These are phyloP conservation scores for Aspergillus intermedius DNA, from an alignment of 2,329 filamentous ascomycete genomes.

Conservation along the genomic window DNA sequence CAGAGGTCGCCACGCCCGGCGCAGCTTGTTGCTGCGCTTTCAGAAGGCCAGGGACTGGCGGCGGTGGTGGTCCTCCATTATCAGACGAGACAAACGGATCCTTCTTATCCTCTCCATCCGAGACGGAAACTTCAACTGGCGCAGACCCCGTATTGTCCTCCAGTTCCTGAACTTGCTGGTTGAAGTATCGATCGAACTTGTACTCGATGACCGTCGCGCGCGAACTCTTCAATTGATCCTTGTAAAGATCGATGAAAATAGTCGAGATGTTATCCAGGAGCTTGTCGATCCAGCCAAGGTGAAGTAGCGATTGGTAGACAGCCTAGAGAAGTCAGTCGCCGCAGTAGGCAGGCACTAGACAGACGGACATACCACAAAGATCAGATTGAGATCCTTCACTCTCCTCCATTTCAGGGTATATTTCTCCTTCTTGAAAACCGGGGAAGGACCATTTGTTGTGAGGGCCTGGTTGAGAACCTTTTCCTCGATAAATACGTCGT, in stretches of 20 bases:
- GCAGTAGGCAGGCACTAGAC: conserved; percentile 5
- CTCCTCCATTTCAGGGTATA: conserved; percentile 93
- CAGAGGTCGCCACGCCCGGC: conserved; percentile 44
- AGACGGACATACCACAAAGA: conserved; percentile 70
- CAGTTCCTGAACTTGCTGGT: conserved; percentile 81
- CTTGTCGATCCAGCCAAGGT: conserved; percentile 95
- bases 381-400: conserved; percentile 84
- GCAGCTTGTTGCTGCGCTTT: conserved; percentile 41
- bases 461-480: conserved; percentile 57
- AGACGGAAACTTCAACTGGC: conserved; percentile 41
- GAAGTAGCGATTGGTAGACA: conserved; percentile 90
- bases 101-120: conserved; percentile 39
- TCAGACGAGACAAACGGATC: conserved; percentile 44
- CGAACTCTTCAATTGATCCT: conserved; percentile 74
- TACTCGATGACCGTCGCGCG: conserved; percentile 74
- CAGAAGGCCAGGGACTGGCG: conserved; percentile 45
- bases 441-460: conserved; percentile 55
- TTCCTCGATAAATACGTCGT: conserved; percentile 96
- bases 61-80: conserved; percentile 45
- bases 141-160: conserved; percentile 32
- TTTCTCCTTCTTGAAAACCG: conserved; percentile 80
- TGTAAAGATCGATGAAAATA: conserved; percentile 85
- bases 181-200: conserved; percentile 87
- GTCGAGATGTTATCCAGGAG: conserved; percentile 91
- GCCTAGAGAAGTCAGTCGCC: conserved; percentile 52